Percentiles rank a stretch among this genome's conserved stretches.
These are phyloP conservation scores for Gynandropsis gynandra DNA, from an alignment of 345 rosid genomes.

Conservation along the genomic window DNA sequence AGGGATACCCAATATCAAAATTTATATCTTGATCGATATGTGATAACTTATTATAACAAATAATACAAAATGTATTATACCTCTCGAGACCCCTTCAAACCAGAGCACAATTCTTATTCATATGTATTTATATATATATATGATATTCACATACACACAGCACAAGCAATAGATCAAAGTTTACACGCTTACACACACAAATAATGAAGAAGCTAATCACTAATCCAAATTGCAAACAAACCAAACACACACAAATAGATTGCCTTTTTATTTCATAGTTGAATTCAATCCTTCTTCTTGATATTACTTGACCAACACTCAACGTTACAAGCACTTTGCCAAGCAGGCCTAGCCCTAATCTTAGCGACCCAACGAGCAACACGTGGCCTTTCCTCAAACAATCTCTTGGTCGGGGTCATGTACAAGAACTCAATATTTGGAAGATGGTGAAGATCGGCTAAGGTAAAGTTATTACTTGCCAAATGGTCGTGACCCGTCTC, in stretches of 20 bases:
- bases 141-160: too few species aligned
- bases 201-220: too few species aligned
- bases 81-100: too few species aligned
- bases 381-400: conserved; percentile 38
- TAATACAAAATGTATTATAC: too few species aligned
- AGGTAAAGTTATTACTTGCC: conserved; percentile 29
- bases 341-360: conserved; percentile 50
- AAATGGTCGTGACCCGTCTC: conserved; percentile 9
- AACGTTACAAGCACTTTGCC: conserved; percentile 49
- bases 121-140: too few species aligned
- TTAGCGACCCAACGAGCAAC: conserved; percentile 44
- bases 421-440: conserved; percentile 33
- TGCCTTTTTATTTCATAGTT: not conserved
- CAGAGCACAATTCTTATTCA: too few species aligned
- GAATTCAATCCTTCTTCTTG: conserved; percentile 7
- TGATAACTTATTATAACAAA: too few species aligned
- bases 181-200: too few species aligned
- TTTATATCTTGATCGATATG: too few species aligned
- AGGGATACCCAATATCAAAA: too few species aligned
- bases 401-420: conserved; percentile 33
- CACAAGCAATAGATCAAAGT: too few species aligned
- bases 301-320: conserved; percentile 20
- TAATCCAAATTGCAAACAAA: too few species aligned
- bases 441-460: conserved; percentile 37
- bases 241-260: not conserved